phyloP scores from a whole-genome alignment of 2,329 filamentous ascomycete genomes.

The Colletotrichum tamarilloi region DNA sequence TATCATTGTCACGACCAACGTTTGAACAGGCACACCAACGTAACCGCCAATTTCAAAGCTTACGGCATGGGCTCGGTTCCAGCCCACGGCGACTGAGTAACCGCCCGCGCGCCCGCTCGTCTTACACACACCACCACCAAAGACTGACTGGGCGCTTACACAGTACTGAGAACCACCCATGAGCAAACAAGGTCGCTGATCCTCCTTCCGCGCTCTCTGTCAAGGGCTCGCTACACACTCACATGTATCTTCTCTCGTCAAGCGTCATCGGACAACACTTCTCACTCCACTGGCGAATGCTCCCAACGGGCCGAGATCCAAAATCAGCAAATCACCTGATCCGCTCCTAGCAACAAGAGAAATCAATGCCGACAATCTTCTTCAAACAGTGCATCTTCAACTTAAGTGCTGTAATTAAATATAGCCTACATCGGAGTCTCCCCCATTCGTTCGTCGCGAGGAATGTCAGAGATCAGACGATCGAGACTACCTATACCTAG shows the following conservation, averaged over 20 bases:
- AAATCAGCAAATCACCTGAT: neutral
- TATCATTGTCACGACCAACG: neutral
- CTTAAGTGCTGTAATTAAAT: too few relatives aligned
- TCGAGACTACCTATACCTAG: neutral
- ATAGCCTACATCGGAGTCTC: neutral
- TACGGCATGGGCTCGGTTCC: neutral
- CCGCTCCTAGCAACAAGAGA: neutral
- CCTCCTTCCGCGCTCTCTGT: neutral
- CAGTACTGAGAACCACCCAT: neutral
- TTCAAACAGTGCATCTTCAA: neutral
- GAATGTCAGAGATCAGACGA: conserved; percentile 13
- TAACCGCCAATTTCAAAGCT: neutral
- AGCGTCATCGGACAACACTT: neutral
- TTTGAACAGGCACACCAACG: neutral
- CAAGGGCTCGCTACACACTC: neutral
- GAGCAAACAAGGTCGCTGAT: neutral
- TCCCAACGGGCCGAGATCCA: too few relatives aligned
- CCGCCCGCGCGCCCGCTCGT: neutral
- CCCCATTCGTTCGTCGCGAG: neutral
- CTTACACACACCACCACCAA: neutral
- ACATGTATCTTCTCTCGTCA: neutral
- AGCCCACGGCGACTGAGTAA: neutral
- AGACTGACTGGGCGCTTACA: neutral
- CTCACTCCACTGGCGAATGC: neutral
- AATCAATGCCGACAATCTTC: neutral